Conservation (phyloP, 495 filamentous ascomycete genomes). For the Neurospora tetraspora region DNA sequence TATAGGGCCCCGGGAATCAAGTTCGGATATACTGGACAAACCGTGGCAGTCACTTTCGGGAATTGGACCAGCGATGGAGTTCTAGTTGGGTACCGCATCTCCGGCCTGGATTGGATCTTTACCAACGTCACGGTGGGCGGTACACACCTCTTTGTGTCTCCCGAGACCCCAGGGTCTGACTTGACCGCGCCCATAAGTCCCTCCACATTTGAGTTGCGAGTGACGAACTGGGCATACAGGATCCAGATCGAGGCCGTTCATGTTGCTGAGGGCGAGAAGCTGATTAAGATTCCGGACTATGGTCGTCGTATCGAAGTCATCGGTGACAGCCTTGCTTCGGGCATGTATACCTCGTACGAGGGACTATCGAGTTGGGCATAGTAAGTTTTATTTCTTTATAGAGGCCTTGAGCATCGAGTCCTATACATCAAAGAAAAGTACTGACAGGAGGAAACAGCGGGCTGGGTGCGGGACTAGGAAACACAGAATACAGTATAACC, state of each 20-base stretch:
- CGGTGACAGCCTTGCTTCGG: conserved; percentile 48
- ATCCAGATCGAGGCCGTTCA: conserved; percentile 51
- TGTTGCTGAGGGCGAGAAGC: conserved; percentile 33
- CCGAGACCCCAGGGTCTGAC: conserved; percentile 30
- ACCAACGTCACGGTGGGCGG: conserved; percentile 53
- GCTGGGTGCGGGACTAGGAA: conserved; percentile 49
- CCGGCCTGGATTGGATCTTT: conserved; percentile 56
- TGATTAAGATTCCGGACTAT: conserved; percentile 43
- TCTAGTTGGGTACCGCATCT: conserved; percentile 53
- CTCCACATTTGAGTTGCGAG: conserved; percentile 43
- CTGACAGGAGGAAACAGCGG: conserved; percentile 17
- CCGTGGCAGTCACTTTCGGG: conserved; percentile 55
- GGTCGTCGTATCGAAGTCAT: conserved; percentile 53
- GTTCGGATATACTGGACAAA: conserved; percentile 53
- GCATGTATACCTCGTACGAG: conserved; percentile 57
- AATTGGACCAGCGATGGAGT: conserved; percentile 44
- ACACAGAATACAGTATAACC: conserved; percentile 53
- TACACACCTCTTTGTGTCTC: conserved; percentile 50
- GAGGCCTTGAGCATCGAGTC: not conserved
- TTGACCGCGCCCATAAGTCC: conserved; percentile 31
- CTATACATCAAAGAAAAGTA: not conserved
- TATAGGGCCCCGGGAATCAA: conserved; percentile 50
- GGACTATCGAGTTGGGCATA: conserved; percentile 51
- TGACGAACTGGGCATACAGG: conserved; percentile 59
- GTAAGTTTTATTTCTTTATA: conserved; percentile 10